Evolutionary conservation across 208 protist species (phyloP).

Genomic region (Herpetomonas samuelpessoai): DNA sequence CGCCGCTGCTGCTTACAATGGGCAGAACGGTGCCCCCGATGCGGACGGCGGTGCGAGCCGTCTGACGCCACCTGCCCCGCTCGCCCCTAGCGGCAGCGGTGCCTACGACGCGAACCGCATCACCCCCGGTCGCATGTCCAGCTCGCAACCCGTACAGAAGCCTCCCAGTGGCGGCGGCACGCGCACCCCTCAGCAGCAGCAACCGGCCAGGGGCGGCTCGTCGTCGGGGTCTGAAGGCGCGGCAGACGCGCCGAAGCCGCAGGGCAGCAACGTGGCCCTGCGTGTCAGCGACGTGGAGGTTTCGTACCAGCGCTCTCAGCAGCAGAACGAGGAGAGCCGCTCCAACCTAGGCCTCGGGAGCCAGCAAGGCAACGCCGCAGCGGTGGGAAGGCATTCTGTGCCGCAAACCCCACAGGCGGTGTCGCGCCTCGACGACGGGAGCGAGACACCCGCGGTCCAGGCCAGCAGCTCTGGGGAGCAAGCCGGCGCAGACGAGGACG

Average conservation of each 20-base stretch:
- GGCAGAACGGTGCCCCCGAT: neutral
- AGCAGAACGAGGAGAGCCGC: slow-evolving; percentile 1
- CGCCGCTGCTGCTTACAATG: neutral
- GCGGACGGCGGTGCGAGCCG: neutral
- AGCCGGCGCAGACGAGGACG: neutral
- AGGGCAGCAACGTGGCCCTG: slow-evolving; percentile 16
- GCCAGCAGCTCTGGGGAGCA: slow-evolving; percentile 7
- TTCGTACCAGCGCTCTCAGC: slow-evolving; percentile 6
- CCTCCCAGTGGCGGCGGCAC: neutral
- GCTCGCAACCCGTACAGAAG: neutral
- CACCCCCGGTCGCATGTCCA: neutral
- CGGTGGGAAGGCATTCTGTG: neutral
- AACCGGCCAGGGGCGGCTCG: neutral
- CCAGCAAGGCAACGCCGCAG: neutral
- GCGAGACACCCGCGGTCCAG: slow-evolving; percentile 16
- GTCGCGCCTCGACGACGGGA: slow-evolving; percentile 10
- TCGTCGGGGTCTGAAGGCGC: neutral
- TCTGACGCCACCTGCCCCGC: neutral
- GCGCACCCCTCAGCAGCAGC: neutral
- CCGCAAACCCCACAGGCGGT: neutral
- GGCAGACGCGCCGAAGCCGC: slow-evolving; percentile 1
- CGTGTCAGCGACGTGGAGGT: slow-evolving; percentile 41
- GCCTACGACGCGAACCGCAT: neutral
- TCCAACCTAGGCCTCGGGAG: neutral
- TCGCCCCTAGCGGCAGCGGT: neutral